Conservation (phyloP, 257 asterid species). For the Dorcoceras hygrometricum region DNA sequence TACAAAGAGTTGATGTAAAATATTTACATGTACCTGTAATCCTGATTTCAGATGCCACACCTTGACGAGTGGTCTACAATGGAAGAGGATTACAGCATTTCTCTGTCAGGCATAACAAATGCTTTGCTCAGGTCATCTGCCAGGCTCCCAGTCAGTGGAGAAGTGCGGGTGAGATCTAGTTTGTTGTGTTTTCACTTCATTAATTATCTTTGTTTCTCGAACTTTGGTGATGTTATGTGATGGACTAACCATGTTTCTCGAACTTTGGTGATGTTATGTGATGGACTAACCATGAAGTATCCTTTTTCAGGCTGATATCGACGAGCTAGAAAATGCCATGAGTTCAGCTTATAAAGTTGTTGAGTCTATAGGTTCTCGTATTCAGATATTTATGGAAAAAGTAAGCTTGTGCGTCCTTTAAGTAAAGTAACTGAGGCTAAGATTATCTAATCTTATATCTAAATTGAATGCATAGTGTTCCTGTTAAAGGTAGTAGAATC, state of each 20-base stretch:
- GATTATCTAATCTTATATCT: neutral
- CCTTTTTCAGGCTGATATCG: neutral
- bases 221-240: neutral
- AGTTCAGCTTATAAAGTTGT: neutral
- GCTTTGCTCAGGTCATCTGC: slow-evolving; percentile 62
- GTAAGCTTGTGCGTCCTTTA: neutral
- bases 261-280: neutral
- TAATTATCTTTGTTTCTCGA: neutral
- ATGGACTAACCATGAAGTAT: neutral
- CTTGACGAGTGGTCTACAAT: slow-evolving; percentile 67
- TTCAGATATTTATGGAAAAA: neutral
- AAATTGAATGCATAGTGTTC: neutral
- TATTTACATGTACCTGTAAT: neutral
- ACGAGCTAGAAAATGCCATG: neutral
- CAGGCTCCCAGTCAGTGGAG: slow-evolving; percentile 46
- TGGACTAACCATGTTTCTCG: neutral
- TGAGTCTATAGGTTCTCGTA: neutral
- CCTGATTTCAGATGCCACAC: slow-evolving; percentile 48
- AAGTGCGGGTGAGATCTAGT: neutral
- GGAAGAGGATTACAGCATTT: slow-evolving; percentile 56
- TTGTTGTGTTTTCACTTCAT: neutral
- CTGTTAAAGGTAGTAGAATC: neutral
- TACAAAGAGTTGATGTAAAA: neutral
- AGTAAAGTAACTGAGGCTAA: neutral
- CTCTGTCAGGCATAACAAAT: slow-evolving; percentile 31